phyloP scores from a whole-genome alignment of 345 rosid genomes.

The Capsella bursapastoris region DNA sequence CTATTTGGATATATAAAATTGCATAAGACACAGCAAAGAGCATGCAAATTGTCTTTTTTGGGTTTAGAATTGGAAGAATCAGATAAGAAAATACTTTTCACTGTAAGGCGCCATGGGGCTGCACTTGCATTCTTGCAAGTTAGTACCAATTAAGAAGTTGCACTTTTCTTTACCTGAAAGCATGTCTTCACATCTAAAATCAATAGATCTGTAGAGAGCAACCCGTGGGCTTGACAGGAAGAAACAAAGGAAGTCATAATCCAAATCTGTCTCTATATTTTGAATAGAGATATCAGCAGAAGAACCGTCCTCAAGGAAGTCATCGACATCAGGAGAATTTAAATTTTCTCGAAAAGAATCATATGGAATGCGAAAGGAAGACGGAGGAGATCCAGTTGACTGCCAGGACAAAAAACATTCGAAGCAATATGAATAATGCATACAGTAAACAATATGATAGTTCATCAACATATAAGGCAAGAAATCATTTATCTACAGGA shows the following conservation, averaged over 20 bases:
- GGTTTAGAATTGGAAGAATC: not conserved
- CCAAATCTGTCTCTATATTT: constrained; percentile 63
- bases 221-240: constrained; percentile 80
- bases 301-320: constrained; percentile 41
- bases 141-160: not conserved
- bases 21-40: not conserved
- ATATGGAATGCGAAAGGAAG: constrained; percentile 79
- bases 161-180: constrained; percentile 59
- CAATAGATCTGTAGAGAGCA: constrained; percentile 87
- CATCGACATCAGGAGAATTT: constrained; percentile 43
- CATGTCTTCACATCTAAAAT: constrained; percentile 92
- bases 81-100: not conserved
- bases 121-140: constrained; percentile 1
- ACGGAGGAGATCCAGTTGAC: constrained; percentile 92
- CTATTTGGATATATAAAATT: not conserved
- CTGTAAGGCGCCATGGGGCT: constrained; percentile 8
- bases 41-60: not conserved
- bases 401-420: constrained; percentile 50
- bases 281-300: constrained; percentile 47
- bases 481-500: constrained; percentile 4
- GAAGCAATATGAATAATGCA: constrained; percentile 9
- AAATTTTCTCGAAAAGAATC: constrained; percentile 67
- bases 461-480: constrained; percentile 15
- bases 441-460: not conserved
- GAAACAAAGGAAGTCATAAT: constrained; percentile 80